A percentile compares a stretch with the other conserved stretches of the same genome.
These are phyloP conservation scores for button mushroom (Agaricus bisporus) DNA, from an alignment of 768 basidiomycete genomes.

Conservation along the genomic window DNA sequence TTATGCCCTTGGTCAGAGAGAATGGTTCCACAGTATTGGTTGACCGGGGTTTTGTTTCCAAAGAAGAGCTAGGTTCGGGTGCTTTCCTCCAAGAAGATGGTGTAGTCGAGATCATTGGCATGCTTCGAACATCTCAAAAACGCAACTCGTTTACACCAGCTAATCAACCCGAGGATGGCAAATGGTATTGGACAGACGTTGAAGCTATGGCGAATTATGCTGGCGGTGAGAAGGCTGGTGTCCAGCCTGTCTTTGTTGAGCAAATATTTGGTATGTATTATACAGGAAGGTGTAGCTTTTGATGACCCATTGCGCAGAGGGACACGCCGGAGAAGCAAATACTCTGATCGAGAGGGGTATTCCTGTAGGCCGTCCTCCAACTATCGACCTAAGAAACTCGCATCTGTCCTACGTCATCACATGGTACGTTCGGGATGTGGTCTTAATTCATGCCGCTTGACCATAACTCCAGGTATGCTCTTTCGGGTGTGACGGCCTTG, in stretches of 20 bases:
- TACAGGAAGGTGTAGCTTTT: not conserved
- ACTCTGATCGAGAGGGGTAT: constrained; percentile 58
- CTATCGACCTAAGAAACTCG: constrained; percentile 86
- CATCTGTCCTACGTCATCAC: constrained; percentile 94
- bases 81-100: constrained; percentile 34
- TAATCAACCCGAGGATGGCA: constrained; percentile 70
- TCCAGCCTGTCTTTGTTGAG: constrained; percentile 89
- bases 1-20: constrained; percentile 79
- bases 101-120: constrained; percentile 74
- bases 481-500: constrained; percentile 76
- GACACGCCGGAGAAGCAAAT: constrained; percentile 71
- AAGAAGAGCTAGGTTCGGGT: constrained; percentile 28
- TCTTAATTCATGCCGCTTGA: not conserved
- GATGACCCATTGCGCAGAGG: constrained; percentile 47
- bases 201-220: constrained; percentile 71
- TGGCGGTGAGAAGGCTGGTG: constrained; percentile 63
- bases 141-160: constrained; percentile 85
- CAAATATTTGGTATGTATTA: constrained; percentile 74
- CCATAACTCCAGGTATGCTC: constrained; percentile 62
- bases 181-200: constrained; percentile 93
- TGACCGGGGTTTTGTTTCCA: constrained; percentile 87
- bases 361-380: constrained; percentile 79
- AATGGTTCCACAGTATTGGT: constrained; percentile 84
- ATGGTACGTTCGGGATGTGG: constrained; percentile 49
- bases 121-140: constrained; percentile 74